Evolutionary conservation across 208 protist genomes (phyloP), one percentile per base, ranked within the genome.

Genomic region (Naegleria fowleri): DNA sequence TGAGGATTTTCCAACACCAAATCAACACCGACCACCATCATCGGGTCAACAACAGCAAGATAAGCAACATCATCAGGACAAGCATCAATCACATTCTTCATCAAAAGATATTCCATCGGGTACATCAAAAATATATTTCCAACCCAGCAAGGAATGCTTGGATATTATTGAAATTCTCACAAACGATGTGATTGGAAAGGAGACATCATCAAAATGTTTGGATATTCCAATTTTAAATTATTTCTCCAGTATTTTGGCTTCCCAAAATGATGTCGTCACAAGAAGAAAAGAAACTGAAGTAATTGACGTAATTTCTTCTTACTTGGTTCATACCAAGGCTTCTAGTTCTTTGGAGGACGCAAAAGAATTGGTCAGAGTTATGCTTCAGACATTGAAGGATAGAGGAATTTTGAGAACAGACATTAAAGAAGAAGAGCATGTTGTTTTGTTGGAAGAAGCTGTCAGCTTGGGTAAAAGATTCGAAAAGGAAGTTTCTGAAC

Each of bases 221-320:
- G 38, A 87, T 52, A 22, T 16, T 40, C 83, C 83, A 16, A 87
- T 87, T 36, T 40, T 87, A 15, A 87, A 87, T 39, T 87, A 87
- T n/a, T 52, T 87, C 11, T 29, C 39, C 5, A 51, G 83, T 51
- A 51, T 87, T 40, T 51, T 87, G 29, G 11, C 15, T 16, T 22
- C 39, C 33, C 83, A 87, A 51, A 87, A 87, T n/a, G 83, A 87
- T 87, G 40, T 51, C 9, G 36, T 25, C 0, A 87, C 83, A 41
- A 41, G 83, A 41, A 51, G 16, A 40, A 87, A 51, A 33, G 83
- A 87, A 51, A 38, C 36, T 36, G 40, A 87, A 48, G 83, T 87
- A 1, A 15, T 87, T 29, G 39, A 87, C 15, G 19, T 87, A 33
- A 29, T 87, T 16, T 87, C 83, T 25, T 51, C 19, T 52, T 87